A percentile compares a stretch with the other conserved stretches of the same genome.
These are phyloP conservation scores for Borovskyia barvae DNA, from an alignment of 208 protist species.

Conservation along the genomic window DNA sequence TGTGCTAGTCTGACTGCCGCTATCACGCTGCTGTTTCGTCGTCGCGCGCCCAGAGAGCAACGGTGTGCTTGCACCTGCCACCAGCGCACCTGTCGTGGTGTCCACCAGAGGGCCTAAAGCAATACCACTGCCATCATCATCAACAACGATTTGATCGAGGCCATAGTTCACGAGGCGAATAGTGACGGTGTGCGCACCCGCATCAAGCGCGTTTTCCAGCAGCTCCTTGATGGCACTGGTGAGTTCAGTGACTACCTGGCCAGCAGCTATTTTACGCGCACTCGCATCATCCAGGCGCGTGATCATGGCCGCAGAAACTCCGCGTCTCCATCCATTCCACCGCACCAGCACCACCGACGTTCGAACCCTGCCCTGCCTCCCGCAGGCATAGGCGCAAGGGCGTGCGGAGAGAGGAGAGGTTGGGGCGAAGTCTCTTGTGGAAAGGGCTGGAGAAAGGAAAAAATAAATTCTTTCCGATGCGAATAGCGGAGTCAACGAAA, in stretches of 20 bases:
- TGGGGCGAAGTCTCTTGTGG: too few relatives aligned
- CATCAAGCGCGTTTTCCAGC: slow-evolving; percentile 87
- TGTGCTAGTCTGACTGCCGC: too few relatives aligned
- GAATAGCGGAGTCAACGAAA: too few relatives aligned
- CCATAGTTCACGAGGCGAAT: slow-evolving; percentile 72
- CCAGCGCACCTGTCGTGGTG: slow-evolving; percentile 17
- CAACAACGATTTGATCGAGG: slow-evolving; percentile 66
- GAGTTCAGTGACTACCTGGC: slow-evolving; percentile 84
- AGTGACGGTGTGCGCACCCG: slow-evolving; percentile 48
- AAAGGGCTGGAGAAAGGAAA: too few relatives aligned
- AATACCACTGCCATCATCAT: slow-evolving; percentile 85
- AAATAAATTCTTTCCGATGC: too few relatives aligned
- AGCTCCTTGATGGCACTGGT: slow-evolving; percentile 86
- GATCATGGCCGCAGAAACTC: slow-evolving; percentile 38
- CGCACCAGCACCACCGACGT: too few relatives aligned
- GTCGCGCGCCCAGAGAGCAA: slow-evolving; percentile 62
- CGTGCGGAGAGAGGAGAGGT: too few relatives aligned
- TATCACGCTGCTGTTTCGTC: slow-evolving; percentile 40
- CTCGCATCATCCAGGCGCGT: slow-evolving; percentile 72
- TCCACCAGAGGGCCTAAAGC: slow-evolving; percentile 40
- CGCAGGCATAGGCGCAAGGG: too few relatives aligned
- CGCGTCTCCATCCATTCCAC: too few relatives aligned
- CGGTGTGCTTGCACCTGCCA: slow-evolving; percentile 36
- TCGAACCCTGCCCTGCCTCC: too few relatives aligned
- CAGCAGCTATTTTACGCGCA: slow-evolving; percentile 71